phyloP scores from a whole-genome alignment of 352 stramenopile genomes.

The Phytophthora idaei region DNA sequence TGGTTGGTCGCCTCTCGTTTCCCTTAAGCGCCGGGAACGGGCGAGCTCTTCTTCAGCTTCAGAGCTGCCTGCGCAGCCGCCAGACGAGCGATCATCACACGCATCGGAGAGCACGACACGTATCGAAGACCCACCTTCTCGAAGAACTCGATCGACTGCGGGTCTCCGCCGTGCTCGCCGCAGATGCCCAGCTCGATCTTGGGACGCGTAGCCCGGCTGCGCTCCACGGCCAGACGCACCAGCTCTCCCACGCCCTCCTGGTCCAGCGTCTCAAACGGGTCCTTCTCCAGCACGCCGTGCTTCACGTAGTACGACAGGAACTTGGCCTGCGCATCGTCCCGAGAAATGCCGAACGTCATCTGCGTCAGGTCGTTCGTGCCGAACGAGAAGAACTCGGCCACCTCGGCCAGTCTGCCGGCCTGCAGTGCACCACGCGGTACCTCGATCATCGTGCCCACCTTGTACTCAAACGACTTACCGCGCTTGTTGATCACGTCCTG shows the following conservation, averaged over 20 bases:
- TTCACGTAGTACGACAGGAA: conserved; percentile 36
- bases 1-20: not conserved
- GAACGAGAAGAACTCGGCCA: conserved; percentile 36
- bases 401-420: conserved; percentile 30
- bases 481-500: conserved; percentile 29
- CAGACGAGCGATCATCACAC: conserved; percentile 35
- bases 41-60: conserved; percentile 32
- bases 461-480: conserved; percentile 33
- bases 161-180: conserved; percentile 24
- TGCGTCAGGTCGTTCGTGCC: conserved; percentile 35
- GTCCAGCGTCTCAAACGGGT: conserved; percentile 37
- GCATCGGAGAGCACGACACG: conserved; percentile 33
- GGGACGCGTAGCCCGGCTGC: conserved; percentile 23
- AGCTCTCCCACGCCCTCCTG: conserved; percentile 34
- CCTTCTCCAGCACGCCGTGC: conserved; percentile 33
- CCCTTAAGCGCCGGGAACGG: conserved; percentile 16
- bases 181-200: conserved; percentile 23
- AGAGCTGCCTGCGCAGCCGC: conserved; percentile 30
- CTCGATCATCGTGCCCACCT: conserved; percentile 36
- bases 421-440: conserved; percentile 30
- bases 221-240: conserved; percentile 25
- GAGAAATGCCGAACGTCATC: conserved; percentile 35
- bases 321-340: conserved; percentile 32
- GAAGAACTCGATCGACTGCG: conserved; percentile 37
- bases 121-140: conserved; percentile 29